phyloP scores from a whole-genome alignment of 805 yeast species.

The Wickerhamiella occidentalis region DNA sequence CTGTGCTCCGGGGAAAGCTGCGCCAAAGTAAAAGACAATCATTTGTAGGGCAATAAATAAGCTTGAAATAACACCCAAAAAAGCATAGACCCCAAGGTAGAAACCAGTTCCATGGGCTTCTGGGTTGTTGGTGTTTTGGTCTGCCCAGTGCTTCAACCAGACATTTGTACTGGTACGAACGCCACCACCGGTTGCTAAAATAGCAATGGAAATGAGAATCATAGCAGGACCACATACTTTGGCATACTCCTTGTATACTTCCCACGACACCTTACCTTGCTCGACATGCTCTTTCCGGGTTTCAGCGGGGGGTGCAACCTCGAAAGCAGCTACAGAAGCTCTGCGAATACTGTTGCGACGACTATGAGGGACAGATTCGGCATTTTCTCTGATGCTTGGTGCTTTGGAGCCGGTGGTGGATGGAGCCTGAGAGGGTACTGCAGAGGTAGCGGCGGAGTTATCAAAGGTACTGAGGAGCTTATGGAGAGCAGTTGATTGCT shows the following conservation, averaged over 20 bases:
- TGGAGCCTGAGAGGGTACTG: background rate
- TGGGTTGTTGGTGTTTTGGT: conserved; percentile 58
- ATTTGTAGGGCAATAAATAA: conserved; percentile 50
- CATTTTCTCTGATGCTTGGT: background rate
- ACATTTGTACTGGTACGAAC: conserved; percentile 59
- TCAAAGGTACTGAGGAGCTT: conserved; percentile 1
- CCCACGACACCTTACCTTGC: conserved; percentile 88
- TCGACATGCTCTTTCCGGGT: conserved; percentile 61
- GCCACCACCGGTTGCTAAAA: conserved; percentile 36
- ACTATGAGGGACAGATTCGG: background rate
- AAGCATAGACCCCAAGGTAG: conserved; percentile 65
- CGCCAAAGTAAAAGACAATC: conserved; percentile 30
- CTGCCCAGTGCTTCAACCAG: conserved; percentile 98
- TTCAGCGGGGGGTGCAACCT: conserved; percentile 22
- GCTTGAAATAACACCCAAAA: conserved; percentile 51
- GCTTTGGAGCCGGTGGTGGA: background rate
- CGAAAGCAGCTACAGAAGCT: conserved; percentile 53
- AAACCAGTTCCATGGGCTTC: conserved; percentile 45
- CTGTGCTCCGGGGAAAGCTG: conserved; percentile 66
- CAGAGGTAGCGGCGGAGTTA: background rate
- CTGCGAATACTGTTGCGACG: conserved; percentile 33
- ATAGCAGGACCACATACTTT: conserved; percentile 77
- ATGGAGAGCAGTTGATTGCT: background rate
- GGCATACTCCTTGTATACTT: conserved; percentile 70
- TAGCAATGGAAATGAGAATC: conserved; percentile 39